Evolutionary conservation across 2,329 filamentous ascomycete genomes (phyloP).

Genomic region (Salinomyces thailandicus): DNA sequence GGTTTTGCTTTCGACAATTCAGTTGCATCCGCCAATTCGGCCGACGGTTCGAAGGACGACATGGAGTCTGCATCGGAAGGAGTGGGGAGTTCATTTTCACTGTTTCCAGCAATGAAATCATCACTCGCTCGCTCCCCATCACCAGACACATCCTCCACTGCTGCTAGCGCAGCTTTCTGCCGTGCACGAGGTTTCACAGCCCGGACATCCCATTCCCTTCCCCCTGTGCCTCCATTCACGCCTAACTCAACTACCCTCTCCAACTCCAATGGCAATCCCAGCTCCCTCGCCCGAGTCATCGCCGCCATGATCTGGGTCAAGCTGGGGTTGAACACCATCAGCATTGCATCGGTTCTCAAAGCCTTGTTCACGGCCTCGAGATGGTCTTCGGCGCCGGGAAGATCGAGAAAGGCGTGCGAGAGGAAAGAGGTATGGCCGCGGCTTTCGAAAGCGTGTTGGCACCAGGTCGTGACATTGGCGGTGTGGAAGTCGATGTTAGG

Average conservation of each 20-base stretch:
- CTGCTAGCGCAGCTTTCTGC: conserved; percentile 3
- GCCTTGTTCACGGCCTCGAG: conserved; percentile 44
- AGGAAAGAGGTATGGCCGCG: conserved; percentile 49
- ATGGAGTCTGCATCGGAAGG: neutral
- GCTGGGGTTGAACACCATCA: conserved; percentile 65
- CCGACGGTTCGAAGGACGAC: no score
- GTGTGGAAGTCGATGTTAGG: conserved; percentile 64
- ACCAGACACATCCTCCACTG: conserved; percentile 3
- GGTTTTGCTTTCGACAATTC: neutral
- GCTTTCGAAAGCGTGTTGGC: conserved; percentile 41
- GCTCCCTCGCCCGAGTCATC: conserved; percentile 43
- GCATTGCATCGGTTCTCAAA: conserved; percentile 51
- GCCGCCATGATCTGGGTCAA: conserved; percentile 67
- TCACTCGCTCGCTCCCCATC: conserved; percentile 2
- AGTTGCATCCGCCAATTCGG: neutral
- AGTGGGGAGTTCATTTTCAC: neutral
- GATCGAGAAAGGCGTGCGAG: conserved; percentile 61
- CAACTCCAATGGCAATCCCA: conserved; percentile 46
- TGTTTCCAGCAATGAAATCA: neutral
- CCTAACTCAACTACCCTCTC: conserved; percentile 52
- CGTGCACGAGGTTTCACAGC: conserved; percentile 34
- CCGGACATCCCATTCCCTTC: conserved; percentile 55
- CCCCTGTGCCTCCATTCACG: conserved; percentile 39
- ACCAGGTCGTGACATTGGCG: conserved; percentile 54
- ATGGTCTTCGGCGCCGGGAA: conserved; percentile 52